Conservation (phyloP, 2,329 filamentous ascomycete species). For the Apiospora marii region DNA sequence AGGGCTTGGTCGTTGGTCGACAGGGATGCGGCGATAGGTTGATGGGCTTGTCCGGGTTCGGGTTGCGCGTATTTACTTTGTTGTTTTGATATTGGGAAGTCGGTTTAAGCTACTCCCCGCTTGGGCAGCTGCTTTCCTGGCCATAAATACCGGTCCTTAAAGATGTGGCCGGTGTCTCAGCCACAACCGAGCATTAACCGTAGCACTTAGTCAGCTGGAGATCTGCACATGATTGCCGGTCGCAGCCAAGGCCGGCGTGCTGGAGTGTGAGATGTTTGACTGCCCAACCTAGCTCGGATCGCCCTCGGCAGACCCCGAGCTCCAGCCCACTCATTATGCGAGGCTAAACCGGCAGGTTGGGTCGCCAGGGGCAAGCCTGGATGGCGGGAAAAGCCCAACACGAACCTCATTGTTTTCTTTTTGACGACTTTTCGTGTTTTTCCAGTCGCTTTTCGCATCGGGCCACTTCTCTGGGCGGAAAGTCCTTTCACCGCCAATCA, state of each 20-base stretch:
- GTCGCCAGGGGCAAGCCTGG: neutral
- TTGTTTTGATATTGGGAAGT: slow-evolving; percentile 17
- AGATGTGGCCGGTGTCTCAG: slow-evolving; percentile 21
- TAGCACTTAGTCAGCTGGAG: neutral
- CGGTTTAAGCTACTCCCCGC: neutral
- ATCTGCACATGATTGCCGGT: slow-evolving; percentile 15
- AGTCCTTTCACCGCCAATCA: neutral
- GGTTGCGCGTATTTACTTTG: neutral
- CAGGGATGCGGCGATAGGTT: neutral
- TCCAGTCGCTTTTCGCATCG: neutral
- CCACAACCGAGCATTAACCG: slow-evolving; percentile 22
- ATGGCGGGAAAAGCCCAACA: neutral
- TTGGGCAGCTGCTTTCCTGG: slow-evolving; percentile 6
- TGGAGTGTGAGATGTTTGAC: neutral
- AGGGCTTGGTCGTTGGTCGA: neutral
- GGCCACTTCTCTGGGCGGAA: neutral
- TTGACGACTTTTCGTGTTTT: neutral
- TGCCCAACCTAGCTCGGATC: neutral
- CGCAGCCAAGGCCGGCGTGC: neutral
- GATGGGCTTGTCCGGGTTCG: neutral
- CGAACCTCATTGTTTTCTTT: neutral
- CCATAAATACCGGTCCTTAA: slow-evolving; percentile 11
- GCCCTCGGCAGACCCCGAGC: neutral
- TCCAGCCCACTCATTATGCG: neutral
- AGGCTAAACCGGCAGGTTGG: neutral